phyloP scores from a whole-genome alignment of 2,329 filamentous ascomycete genomes.

The Ramularia endophylla region DNA sequence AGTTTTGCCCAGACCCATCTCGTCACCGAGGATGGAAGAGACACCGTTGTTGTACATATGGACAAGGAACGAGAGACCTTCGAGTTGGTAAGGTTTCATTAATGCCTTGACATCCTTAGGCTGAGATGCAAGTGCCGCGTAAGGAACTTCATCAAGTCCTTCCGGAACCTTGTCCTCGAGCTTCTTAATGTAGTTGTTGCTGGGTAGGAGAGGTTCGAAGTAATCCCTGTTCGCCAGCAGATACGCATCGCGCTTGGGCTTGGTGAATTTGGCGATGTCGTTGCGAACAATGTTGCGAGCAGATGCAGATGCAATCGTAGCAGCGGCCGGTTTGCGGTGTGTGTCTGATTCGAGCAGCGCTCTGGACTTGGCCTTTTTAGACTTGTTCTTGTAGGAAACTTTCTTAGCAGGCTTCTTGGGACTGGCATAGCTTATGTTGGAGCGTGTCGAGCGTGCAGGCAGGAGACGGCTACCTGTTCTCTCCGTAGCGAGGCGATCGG shows the following conservation, averaged over 20 bases:
- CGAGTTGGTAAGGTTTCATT: constrained; percentile 49
- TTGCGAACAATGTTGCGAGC: constrained; percentile 37
- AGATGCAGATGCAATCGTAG: constrained; percentile 25
- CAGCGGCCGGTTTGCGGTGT: background rate
- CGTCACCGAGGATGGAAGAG: constrained; percentile 44
- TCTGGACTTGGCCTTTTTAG: constrained; percentile 3
- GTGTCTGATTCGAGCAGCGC: constrained; percentile 14
- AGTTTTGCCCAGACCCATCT: constrained; percentile 49
- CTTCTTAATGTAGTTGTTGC: constrained; percentile 39
- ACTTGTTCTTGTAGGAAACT: constrained; percentile 7
- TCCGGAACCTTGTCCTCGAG: constrained; percentile 23
- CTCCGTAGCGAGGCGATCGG: background rate
- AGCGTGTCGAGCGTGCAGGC: constrained; percentile 23
- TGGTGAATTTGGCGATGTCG: constrained; percentile 38
- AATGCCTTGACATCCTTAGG: constrained; percentile 42
- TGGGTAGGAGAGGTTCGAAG: constrained; percentile 44
- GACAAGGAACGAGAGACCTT: constrained; percentile 46
- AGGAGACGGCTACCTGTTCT: constrained; percentile 15
- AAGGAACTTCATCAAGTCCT: constrained; percentile 30
- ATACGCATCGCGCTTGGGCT: constrained; percentile 42
- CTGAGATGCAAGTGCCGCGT: constrained; percentile 38
- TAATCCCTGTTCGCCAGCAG: constrained; percentile 40
- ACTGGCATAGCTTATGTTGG: constrained; percentile 19
- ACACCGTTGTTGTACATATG: constrained; percentile 42
- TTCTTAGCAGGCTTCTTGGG: constrained; percentile 8